Conservation (phyloP, 2,329 filamentous ascomycete species). For the Pseudopyrenochaeta lycopersici region DNA sequence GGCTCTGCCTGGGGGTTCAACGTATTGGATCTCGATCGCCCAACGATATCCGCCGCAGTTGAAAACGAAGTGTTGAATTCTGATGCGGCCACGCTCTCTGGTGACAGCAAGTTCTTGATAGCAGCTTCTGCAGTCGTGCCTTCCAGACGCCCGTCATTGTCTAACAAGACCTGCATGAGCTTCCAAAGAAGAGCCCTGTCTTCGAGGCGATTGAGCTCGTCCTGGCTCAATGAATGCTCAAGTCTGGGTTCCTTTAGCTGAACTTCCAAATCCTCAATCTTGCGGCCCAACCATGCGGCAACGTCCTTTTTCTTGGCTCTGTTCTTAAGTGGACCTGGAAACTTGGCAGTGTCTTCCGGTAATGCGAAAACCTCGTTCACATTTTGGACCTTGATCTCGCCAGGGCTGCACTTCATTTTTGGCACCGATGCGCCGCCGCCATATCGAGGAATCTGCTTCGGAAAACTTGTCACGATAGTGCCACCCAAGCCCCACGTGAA, state of each 20-base stretch:
- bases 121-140: slow-evolving; percentile 76
- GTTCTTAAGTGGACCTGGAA: slow-evolving; percentile 86
- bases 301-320: slow-evolving; percentile 98
- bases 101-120: slow-evolving; percentile 77
- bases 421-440: slow-evolving; percentile 76
- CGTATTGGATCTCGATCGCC: slow-evolving; percentile 43
- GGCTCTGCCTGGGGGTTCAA: slow-evolving; percentile 63
- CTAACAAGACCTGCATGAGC: slow-evolving; percentile 80
- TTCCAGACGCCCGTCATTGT: slow-evolving; percentile 85
- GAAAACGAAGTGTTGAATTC: slow-evolving; percentile 37
- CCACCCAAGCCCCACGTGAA: slow-evolving; percentile 91
- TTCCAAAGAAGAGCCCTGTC: slow-evolving; percentile 91
- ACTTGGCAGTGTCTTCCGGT: slow-evolving; percentile 76
- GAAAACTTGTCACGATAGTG: slow-evolving; percentile 82
- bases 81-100: slow-evolving; percentile 52
- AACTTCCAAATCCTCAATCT: slow-evolving; percentile 77
- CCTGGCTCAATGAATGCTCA: slow-evolving; percentile 61
- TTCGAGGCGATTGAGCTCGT: slow-evolving; percentile 74
- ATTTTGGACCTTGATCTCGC: slow-evolving; percentile 80
- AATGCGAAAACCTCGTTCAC: slow-evolving; percentile 78
- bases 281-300: slow-evolving; percentile 78
- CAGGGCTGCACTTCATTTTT: slow-evolving; percentile 81
- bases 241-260: slow-evolving; percentile 55
- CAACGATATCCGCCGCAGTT: slow-evolving; percentile 49
- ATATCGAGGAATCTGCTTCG: slow-evolving; percentile 87